phyloP scores from a whole-genome alignment of 257 asterid genomes.

The Gentiana straminea region DNA sequence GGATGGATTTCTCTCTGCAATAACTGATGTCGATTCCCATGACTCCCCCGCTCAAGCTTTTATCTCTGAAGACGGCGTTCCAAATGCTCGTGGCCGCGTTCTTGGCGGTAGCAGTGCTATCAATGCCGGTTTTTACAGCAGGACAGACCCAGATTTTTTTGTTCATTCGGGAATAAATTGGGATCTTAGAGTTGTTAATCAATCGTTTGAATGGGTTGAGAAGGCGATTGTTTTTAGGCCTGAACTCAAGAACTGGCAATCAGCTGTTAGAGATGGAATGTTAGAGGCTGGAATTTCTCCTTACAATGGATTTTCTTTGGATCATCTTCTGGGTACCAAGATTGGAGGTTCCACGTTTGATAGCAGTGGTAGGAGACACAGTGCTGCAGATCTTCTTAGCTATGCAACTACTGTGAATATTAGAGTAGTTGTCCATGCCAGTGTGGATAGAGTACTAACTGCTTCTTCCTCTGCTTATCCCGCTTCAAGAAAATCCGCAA shows the following conservation, averaged over 20 bases:
- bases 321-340: conserved; percentile 72
- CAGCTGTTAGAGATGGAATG: conserved; percentile 64
- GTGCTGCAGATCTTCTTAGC: conserved; percentile 69
- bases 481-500: conserved; percentile 25
- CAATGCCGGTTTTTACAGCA: conserved; percentile 71
- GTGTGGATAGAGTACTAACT: conserved; percentile 55
- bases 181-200: conserved; percentile 50
- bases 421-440: conserved; percentile 52
- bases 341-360: conserved; percentile 90
- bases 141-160: conserved; percentile 42
- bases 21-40: conserved; percentile 39
- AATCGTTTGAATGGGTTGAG: conserved; percentile 82
- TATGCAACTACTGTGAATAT: conserved; percentile 50
- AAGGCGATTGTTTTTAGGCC: conserved; percentile 74
- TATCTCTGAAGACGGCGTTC: conserved; percentile 77
- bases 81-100: conserved; percentile 88
- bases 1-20: conserved; percentile 55
- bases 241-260: conserved; percentile 62
- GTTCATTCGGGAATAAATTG: conserved; percentile 44
- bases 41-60: conserved; percentile 79
- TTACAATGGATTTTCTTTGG: conserved; percentile 61
- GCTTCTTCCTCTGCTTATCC: conserved; percentile 19
- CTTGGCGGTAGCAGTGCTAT: conserved; percentile 88
- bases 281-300: conserved; percentile 70
- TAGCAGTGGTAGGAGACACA: conserved; percentile 51